Evolutionary conservation across 768 basidiomycete species (phyloP).

Genomic region (Mycena rebaudengoi): DNA sequence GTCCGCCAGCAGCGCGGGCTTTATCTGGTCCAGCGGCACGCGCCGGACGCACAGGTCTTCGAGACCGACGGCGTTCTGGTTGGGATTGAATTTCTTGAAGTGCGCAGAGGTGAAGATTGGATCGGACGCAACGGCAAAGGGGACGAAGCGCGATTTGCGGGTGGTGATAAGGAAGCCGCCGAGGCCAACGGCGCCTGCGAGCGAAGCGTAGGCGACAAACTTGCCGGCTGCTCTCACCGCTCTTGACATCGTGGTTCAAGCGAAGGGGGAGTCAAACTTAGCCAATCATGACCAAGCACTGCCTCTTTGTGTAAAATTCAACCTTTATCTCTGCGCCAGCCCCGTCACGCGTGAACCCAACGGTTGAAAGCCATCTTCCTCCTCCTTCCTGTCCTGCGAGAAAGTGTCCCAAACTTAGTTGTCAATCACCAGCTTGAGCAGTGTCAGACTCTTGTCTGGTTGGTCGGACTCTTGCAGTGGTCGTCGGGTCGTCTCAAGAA

Average conservation of each 20-base stretch:
- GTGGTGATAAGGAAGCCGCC: conserved; percentile 25
- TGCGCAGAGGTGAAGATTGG: conserved; percentile 16
- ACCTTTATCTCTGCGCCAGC: too few species aligned
- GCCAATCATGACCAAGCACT: too few species aligned
- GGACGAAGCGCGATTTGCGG: conserved; percentile 25
- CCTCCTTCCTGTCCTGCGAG: too few species aligned
- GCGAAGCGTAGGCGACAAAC: conserved; percentile 14
- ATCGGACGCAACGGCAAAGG: conserved; percentile 9
- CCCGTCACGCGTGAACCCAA: too few species aligned
- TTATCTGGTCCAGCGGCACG: conserved; percentile 25
- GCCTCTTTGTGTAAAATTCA: too few species aligned
- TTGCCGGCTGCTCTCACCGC: conserved; percentile 16
- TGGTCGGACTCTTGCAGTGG: too few species aligned
- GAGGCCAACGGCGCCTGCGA: conserved; percentile 20
- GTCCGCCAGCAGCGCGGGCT: conserved; percentile 19
- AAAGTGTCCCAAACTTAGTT: too few species aligned
- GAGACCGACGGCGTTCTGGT: conserved; percentile 12
- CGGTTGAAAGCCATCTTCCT: too few species aligned
- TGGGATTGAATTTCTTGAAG: conserved; percentile 25
- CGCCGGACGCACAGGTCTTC: conserved; percentile 23
- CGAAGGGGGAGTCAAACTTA: too few species aligned
- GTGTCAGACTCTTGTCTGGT: too few species aligned
- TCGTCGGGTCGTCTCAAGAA: too few species aligned
- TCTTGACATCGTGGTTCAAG: conserved; percentile 21
- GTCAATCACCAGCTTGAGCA: too few species aligned